Conservation (phyloP, 2,329 filamentous ascomycete species). For the Lanzia echinophila region DNA sequence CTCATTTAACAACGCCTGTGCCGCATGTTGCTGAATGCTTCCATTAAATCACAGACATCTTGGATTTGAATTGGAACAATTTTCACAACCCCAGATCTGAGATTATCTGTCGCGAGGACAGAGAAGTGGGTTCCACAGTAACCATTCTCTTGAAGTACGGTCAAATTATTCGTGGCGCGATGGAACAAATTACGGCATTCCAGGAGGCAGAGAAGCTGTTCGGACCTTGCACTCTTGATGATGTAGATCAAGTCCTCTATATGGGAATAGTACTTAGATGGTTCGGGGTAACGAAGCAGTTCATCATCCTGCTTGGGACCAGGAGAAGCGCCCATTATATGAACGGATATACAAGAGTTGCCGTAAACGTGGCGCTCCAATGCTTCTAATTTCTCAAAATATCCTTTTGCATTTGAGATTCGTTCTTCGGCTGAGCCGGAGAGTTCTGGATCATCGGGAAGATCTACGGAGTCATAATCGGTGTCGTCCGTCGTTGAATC, state of each 20-base stretch:
- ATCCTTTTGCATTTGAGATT: background rate
- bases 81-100: background rate
- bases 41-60: background rate
- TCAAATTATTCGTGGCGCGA: background rate
- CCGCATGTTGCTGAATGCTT: background rate
- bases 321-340: background rate
- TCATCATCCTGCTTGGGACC: background rate
- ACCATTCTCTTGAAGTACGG: background rate
- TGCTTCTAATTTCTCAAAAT: background rate
- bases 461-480: background rate
- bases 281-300: background rate
- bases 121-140: background rate
- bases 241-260: background rate
- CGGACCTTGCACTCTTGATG: background rate
- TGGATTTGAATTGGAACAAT: background rate
- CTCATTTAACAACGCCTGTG: no score
- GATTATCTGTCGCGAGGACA: background rate
- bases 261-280: background rate
- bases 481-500: background rate
- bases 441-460: background rate
- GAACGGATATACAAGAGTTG: background rate
- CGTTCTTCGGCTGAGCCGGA: background rate
- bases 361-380: background rate
- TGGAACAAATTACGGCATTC: background rate
- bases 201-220: background rate